phyloP scores from a whole-genome alignment of 306 rosid species.

The Acacia crassicarpa region DNA sequence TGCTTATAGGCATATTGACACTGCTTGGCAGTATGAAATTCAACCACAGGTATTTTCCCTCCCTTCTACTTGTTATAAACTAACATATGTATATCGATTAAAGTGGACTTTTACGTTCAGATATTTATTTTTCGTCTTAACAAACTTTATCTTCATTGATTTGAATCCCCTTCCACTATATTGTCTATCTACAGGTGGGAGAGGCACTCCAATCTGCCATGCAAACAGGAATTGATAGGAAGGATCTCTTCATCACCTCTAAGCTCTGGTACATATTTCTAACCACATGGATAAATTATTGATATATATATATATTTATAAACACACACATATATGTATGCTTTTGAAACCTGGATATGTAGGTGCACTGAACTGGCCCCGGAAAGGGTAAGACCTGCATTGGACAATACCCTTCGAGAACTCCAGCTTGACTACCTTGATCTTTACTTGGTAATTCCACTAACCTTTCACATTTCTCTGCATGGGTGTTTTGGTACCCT shows the following conservation, averaged over 20 bases:
- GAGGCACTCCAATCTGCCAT: conserved; percentile 53
- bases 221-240: conserved; percentile 53
- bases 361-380: conserved; percentile 71
- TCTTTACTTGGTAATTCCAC: conserved; percentile 51
- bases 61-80: not conserved
- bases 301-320: too few species aligned
- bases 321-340: not conserved
- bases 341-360: not conserved
- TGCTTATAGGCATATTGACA: not conserved
- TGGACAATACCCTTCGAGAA: conserved; percentile 52
- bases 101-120: not conserved
- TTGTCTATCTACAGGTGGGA: conserved; percentile 45
- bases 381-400: conserved; percentile 55
- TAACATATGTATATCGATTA: too few species aligned
- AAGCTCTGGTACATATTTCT: conserved; percentile 45
- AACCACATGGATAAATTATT: not conserved
- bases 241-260: conserved; percentile 55
- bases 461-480: not conserved
- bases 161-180: not conserved
- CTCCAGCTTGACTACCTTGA: conserved; percentile 66
- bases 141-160: not conserved
- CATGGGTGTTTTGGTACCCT: not conserved
- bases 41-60: conserved; percentile 42
- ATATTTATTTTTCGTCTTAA: not conserved
- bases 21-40: conserved; percentile 42